These are phyloP conservation scores for Eimeria tenella DNA, from an alignment of 169 alveolate genomes.

Conservation along the genomic window DNA sequence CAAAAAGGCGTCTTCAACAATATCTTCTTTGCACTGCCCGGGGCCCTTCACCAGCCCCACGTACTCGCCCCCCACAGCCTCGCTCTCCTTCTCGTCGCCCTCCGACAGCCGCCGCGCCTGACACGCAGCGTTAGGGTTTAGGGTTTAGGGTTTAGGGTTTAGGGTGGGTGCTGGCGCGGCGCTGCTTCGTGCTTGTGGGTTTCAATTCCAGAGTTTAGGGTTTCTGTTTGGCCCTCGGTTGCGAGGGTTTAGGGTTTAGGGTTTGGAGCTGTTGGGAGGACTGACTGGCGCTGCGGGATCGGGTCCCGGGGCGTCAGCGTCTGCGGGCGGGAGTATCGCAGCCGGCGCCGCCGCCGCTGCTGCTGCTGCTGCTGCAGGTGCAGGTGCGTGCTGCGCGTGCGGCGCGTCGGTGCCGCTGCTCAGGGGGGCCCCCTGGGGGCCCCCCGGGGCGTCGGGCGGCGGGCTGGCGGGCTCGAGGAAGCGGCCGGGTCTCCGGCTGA, in stretches of 20 bases:
- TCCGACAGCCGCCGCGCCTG: too few species aligned
- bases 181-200: too few species aligned
- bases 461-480: not conserved
- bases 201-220: too few species aligned
- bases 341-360: not conserved
- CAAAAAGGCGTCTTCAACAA: conserved; percentile 76
- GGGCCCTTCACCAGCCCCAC: conserved; percentile 32
- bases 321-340: not conserved
- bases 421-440: too few species aligned
- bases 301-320: not conserved
- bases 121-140: too few species aligned
- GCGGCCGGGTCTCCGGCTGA: not conserved
- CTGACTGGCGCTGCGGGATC: not conserved
- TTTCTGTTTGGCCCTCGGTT: too few species aligned
- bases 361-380: conserved; percentile 20
- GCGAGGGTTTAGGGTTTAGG: too few species aligned
- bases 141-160: too few species aligned
- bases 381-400: not conserved
- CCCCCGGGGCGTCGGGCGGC: too few species aligned
- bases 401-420: too few species aligned
- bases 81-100: not conserved
- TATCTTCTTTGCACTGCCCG: conserved; percentile 60
- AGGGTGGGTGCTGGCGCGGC: too few species aligned
- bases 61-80: not conserved
- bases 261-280: too few species aligned